Conservation (phyloP, 345 rosid species). For the Cardiospermum halicacabum region DNA sequence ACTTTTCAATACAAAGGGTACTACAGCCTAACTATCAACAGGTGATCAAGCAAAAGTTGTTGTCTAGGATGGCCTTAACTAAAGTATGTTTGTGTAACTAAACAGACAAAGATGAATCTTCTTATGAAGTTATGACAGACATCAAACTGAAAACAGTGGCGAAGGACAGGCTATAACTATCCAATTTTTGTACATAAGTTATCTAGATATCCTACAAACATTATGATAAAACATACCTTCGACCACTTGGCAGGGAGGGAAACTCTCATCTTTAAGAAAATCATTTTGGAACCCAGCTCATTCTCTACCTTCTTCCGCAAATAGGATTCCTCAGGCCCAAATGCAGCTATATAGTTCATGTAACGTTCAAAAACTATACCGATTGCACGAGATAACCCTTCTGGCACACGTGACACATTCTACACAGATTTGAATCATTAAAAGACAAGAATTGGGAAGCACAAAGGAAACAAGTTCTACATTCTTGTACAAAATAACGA, state of each 20-base stretch:
- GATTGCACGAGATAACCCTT: constrained; percentile 47
- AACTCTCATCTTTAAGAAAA: constrained; percentile 96
- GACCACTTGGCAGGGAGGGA: constrained; percentile 93
- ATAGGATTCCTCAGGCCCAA: constrained; percentile 69
- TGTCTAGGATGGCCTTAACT: neutral
- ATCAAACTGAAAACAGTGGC: neutral
- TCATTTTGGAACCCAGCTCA: constrained; percentile 93
- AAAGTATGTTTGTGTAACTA: neutral
- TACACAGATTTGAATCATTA: constrained; percentile 29
- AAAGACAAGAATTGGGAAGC: neutral
- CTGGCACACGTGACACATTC: constrained; percentile 70
- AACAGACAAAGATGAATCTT: neutral
- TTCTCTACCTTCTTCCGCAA: constrained; percentile 88
- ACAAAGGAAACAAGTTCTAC: neutral
- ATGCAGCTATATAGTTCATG: constrained; percentile 54
- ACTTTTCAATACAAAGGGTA: neutral
- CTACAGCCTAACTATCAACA: neutral
- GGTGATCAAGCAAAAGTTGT: neutral
- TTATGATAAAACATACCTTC: constrained; percentile 50
- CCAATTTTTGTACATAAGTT: neutral
- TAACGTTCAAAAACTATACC: constrained; percentile 57
- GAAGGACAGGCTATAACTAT: neutral
- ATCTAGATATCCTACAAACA: neutral
- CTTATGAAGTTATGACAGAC: no score
- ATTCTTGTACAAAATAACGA: neutral